Conservation (phyloP, 352 stramenopile species). For the Globisporangium iwayamae region DNA sequence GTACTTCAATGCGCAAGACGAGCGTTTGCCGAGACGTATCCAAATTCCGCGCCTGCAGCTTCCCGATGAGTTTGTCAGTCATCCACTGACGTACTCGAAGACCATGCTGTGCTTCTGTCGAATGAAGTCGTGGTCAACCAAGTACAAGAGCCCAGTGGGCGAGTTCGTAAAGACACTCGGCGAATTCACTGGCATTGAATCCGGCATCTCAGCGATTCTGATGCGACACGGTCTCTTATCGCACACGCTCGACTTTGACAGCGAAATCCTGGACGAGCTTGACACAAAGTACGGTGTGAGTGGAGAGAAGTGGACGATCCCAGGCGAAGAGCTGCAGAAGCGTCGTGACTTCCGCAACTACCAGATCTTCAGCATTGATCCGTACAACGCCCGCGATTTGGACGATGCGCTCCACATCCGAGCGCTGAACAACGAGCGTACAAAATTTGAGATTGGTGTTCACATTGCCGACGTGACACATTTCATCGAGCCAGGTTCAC, state of each 20-base stretch:
- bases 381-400: constrained; percentile 94
- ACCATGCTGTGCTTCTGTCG: constrained; percentile 75
- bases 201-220: constrained; percentile 90
- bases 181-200: constrained; percentile 78
- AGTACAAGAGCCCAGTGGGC: constrained; percentile 57
- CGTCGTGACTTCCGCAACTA: constrained; percentile 88
- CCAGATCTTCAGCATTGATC: constrained; percentile 98
- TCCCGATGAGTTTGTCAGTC: constrained; percentile 59
- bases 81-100: constrained; percentile 54
- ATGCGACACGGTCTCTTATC: constrained; percentile 87
- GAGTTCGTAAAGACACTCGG: constrained; percentile 77
- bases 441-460: constrained; percentile 90
- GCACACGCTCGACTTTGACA: constrained; percentile 64
- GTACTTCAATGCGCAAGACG: constrained; percentile 72
- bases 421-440: constrained; percentile 47
- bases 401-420: constrained; percentile 95
- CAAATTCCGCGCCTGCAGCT: constrained; percentile 68
- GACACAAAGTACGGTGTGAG: constrained; percentile 77
- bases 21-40: constrained; percentile 59
- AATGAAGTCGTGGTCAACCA: constrained; percentile 62
- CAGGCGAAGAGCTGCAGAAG: constrained; percentile 69
- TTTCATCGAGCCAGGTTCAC: constrained; percentile 88
- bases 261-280: constrained; percentile 55
- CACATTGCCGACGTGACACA: constrained; percentile 99
- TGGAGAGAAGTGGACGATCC: constrained; percentile 76